Base-by-base conservation (phyloP, 768 basidiomycete genomes). In the Xerocomus spinulosus region DNA sequence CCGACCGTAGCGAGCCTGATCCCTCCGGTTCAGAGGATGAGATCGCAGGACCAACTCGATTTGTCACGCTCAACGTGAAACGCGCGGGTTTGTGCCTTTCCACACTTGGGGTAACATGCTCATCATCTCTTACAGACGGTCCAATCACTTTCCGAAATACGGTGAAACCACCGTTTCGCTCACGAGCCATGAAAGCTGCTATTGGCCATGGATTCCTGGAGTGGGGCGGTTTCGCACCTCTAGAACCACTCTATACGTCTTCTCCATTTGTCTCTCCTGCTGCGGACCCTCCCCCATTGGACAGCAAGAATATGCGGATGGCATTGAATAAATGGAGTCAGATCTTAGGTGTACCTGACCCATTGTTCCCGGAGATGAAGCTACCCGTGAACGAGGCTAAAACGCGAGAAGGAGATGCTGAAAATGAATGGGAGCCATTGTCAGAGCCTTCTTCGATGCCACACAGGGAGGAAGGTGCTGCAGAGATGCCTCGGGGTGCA, bases 301-400 rank as follows among this genome's bases (percentile, higher is more conserved):
- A 66, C 33, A 61, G 40, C 51, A 46, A 48, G 29, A 46, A 61
- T 20, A 67, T 67, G 67, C 67, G 66, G 1, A 51, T 66, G 44
- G 53, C 63, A 12, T 33, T 67, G n/a, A 61, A 67, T 17, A 67
- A 67, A 25, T 67, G 66, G 66, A 65, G 66, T 29, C 66, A 67
- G 37, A 66, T 67, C 41, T 51, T 68, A 28, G 60, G 54, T 18
- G 49, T 65, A 17, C 54, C 65, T 26, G 65, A 67, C 38, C 65
- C 67, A 7, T 49, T 60, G 28, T 68, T 67, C 38, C 58, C 67
- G 47, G 62, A 64, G 29, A 67, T 65, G 64, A 46, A 33, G 33
- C 44, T 44, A 6, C 35, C 34, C 21, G 35, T n/a, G 14, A 21
- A 6, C 3, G 47, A 48, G 8, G 3, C 33, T 25, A 49, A 61